Base-by-base conservation (phyloP, 2,329 filamentous ascomycete species). In the Alternaria atra region DNA sequence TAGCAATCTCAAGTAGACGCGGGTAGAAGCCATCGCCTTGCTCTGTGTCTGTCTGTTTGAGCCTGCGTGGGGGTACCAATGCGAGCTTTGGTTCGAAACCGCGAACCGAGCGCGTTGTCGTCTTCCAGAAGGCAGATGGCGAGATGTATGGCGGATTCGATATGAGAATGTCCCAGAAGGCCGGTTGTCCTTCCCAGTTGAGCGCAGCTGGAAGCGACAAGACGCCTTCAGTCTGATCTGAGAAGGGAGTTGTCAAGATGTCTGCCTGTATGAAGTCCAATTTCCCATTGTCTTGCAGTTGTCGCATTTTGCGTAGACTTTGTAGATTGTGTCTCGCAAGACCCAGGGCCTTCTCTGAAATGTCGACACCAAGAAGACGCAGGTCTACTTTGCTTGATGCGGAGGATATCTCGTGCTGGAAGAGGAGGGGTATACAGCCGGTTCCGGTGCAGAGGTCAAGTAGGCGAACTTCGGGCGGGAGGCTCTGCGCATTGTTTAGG, bases 71-170 rank as follows among this genome's bases (percentile, higher is more conserved):
- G 46, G 63, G 63, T 6, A 98, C 91, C 13, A 98, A 83, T 0
- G 95, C 95, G 12, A 91, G 79, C 65, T 82, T 86, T 4, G 95
- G 95, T 79, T 99, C 95, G 74, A 88, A 93, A 46, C 88, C 88
- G 15, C 93, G 87, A 30, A 97, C 94, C 12, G 91, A 94, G 27
- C 89, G 86, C 1, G 85, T 83, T 1, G 90, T 93, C 17, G 87
- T 86, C 39, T 79, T 84, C 39, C 83, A 79, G 71, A 91, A 93
- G 7, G 86, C 86, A 4, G 0, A 65, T 0, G 83, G 80, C 2
- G 93, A 96, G 52, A 98, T 90, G 76, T 98, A 98, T 0, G 95
- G 95, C 15, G 95, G 95, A 72, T 99, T 99, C 1, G 91, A 91
- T 35, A 95, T 86, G 1, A 99, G 79, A 4, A 98, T 80, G 63